Conservation (phyloP, 345 rosid species). For the Eucalyptus tenuipes region DNA sequence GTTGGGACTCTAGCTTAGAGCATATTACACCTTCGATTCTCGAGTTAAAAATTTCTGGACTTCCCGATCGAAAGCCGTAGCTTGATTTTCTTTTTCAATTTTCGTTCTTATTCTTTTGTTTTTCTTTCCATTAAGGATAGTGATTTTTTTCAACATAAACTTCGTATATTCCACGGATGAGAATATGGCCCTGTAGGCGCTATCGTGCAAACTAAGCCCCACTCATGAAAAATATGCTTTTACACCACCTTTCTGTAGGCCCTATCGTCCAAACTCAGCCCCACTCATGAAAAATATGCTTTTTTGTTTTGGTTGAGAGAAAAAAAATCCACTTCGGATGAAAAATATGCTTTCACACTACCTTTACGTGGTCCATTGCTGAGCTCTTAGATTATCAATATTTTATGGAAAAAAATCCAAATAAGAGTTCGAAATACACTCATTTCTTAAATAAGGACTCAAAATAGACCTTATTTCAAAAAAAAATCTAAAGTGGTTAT, state of each 20-base stretch:
- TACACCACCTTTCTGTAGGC: not conserved
- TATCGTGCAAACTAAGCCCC: not conserved
- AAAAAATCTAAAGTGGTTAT: too few species aligned
- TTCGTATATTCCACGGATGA: not conserved
- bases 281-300: not conserved
- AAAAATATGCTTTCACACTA: too few species aligned
- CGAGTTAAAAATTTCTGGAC: not conserved
- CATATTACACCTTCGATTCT: not conserved
- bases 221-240: not conserved
- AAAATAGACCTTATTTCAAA: too few species aligned
- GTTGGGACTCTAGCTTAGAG: not conserved
- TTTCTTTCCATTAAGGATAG: not conserved
- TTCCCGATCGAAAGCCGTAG: not conserved
- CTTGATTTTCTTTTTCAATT: not conserved
- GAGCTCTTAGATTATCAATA: not conserved
- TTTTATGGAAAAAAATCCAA: too few species aligned
- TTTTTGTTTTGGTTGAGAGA: too few species aligned
- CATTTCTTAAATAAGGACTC: accelerated
- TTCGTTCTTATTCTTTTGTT: not conserved
- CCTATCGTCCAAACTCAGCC: not conserved
- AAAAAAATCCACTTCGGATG: too few species aligned
- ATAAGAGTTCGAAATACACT: accelerated
- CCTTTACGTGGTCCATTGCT: too few species aligned
- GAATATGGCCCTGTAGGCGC: not conserved
- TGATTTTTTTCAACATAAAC: not conserved